Evolutionary conservation across 2,329 filamentous ascomycete genomes (phyloP).

Genomic region (Diaporthe ilicicola): DNA sequence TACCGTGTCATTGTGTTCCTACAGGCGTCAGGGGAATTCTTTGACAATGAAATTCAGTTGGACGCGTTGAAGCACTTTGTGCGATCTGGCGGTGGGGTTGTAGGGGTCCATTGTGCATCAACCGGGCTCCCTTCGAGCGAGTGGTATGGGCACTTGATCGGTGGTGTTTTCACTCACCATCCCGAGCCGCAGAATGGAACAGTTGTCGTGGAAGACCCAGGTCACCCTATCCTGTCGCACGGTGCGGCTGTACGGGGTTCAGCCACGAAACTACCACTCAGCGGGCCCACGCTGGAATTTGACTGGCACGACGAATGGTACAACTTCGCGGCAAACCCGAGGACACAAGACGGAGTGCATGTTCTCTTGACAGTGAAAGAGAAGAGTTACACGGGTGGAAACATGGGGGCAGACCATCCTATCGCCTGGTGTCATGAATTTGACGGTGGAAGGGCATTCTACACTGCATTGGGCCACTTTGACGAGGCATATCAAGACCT

Average conservation of each 20-base stretch:
- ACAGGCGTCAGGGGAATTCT: constrained; percentile 49
- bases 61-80: constrained; percentile 45
- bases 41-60: constrained; percentile 43
- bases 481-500: constrained; percentile 48
- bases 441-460: constrained; percentile 49
- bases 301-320: constrained; percentile 54
- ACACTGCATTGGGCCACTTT: constrained; percentile 53
- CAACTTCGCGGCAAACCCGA: constrained; percentile 47
- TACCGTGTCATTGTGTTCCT: constrained; percentile 50
- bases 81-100: constrained; percentile 46
- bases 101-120: constrained; percentile 51
- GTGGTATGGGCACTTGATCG: constrained; percentile 50
- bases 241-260: constrained; percentile 18
- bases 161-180: constrained; percentile 49
- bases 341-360: constrained; percentile 38
- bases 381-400: constrained; percentile 45
- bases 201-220: constrained; percentile 41
- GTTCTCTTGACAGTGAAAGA: constrained; percentile 49
- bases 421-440: constrained; percentile 51
- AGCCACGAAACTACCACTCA: not conserved
- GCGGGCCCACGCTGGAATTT: constrained; percentile 32
- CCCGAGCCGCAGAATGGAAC: constrained; percentile 46
- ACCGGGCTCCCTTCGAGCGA: constrained; percentile 43
- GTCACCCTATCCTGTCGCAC: constrained; percentile 42
- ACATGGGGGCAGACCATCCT: constrained; percentile 48